These are phyloP conservation scores for Neofusicoccum sp. DNA, from an alignment of 2,329 filamentous ascomycete genomes.

Conservation along the genomic window DNA sequence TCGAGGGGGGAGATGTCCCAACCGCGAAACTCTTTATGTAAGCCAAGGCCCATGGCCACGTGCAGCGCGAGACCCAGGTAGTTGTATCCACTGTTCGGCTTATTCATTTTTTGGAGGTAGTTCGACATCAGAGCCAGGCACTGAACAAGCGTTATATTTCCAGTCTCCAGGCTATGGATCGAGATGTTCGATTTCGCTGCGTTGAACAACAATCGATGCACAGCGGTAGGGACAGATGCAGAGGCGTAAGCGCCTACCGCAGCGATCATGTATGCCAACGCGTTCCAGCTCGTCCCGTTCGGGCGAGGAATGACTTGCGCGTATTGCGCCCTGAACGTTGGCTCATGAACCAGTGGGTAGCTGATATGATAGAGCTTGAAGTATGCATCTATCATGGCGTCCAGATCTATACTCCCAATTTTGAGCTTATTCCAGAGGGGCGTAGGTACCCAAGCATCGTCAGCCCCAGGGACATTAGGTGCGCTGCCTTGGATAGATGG, in stretches of 20 bases:
- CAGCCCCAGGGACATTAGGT: neutral
- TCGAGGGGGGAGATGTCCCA: conserved; percentile 45
- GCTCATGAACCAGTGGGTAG: conserved; percentile 50
- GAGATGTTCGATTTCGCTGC: conserved; percentile 48
- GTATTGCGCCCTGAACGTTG: conserved; percentile 48
- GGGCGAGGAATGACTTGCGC: conserved; percentile 44
- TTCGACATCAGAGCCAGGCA: conserved; percentile 48
- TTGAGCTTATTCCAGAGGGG: conserved; percentile 1
- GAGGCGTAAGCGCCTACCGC: conserved; percentile 47
- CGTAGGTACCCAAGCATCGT: neutral
- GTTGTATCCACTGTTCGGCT: conserved; percentile 52
- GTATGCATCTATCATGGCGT: conserved; percentile 41
- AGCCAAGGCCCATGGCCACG: conserved; percentile 50
- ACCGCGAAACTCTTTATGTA: conserved; percentile 51
- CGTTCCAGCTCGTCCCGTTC: conserved; percentile 44
- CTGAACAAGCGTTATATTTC: conserved; percentile 50
- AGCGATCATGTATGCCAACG: conserved; percentile 46
- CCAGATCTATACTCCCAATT: neutral
- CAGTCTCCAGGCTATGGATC: conserved; percentile 49
- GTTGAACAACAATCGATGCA: conserved; percentile 47
- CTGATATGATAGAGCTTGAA: conserved; percentile 48
- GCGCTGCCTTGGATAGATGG: neutral
- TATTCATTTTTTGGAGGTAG: conserved; percentile 51
- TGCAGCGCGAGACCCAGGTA: conserved; percentile 49
- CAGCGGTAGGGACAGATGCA: conserved; percentile 40